phyloP scores from a whole-genome alignment of 2,329 filamentous ascomycete species.

The Xylariales sp. region DNA sequence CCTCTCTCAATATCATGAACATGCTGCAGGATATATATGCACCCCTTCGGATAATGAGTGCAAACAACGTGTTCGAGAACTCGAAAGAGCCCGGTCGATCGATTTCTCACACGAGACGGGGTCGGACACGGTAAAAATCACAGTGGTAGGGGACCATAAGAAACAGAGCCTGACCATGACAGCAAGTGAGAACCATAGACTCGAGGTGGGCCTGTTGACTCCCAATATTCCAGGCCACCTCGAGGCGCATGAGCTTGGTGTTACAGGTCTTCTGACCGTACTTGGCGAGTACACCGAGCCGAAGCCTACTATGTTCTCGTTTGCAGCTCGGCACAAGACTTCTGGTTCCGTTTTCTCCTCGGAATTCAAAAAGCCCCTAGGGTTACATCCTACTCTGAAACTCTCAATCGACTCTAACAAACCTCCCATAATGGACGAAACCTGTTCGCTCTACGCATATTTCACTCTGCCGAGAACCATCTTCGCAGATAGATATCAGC shows the following conservation, averaged over 20 bases:
- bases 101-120: constrained; percentile 67
- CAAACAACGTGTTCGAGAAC: constrained; percentile 14
- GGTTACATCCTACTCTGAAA: constrained; percentile 78
- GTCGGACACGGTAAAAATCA: constrained; percentile 61
- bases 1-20: constrained; percentile 49
- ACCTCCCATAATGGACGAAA: constrained; percentile 46
- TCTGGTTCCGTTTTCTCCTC: constrained; percentile 54
- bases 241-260: constrained; percentile 69
- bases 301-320: constrained; percentile 76
- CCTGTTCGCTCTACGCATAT: constrained; percentile 73
- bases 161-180: constrained; percentile 35
- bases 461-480: constrained; percentile 76
- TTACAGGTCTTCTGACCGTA: constrained; percentile 75
- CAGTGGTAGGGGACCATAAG: constrained; percentile 56
- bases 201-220: constrained; percentile 78
- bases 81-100: constrained; percentile 47
- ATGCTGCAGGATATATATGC: constrained; percentile 38
- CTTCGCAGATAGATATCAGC: constrained; percentile 86
- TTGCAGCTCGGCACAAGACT: constrained; percentile 72
- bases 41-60: constrained; percentile 17
- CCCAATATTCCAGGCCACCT: constrained; percentile 54
- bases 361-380: constrained; percentile 65
- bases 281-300: constrained; percentile 70
- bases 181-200: constrained; percentile 43
- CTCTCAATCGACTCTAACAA: constrained; percentile 55